Base-by-base conservation (phyloP, 768 basidiomycete genomes). In the Lactarius deliciosus region DNA sequence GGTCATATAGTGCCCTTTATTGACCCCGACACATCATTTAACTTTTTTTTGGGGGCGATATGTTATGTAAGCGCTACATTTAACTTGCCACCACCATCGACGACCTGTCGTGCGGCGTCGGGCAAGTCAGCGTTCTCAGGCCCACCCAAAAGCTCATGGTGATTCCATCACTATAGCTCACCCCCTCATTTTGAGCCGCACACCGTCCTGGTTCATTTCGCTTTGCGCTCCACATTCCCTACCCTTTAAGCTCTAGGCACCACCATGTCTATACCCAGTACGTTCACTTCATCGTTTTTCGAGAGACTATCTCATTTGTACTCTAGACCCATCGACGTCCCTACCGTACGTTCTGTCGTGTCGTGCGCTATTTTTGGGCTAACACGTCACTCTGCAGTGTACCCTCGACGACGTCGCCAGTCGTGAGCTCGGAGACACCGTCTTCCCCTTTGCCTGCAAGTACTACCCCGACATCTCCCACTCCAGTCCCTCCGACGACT, bases 151-250 rank as follows among this genome's bases (percentile, higher is more conserved):
- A n/a, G 25, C 41, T n/a, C 57, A 68, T 68, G 66, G 36, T 59
- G 11, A 54, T 55, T 22, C 25, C 41, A 15, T 40, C 32, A 25
- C 66, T 9, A 13, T 50, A n/a, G 30, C 57, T 41, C 43, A 28
- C n/a, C 57, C 41, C 60, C 57, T 60, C 50, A 40, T 16, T 53
- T 53, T 36, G 20, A 63, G 11, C 41, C 25, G 2, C 36, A 60
- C 58, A 22, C 45, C 32, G 1, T 50, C 53, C 47, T 30, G 32
- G 11, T 53, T 57, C 22, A 20, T 54, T 22, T 54, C 57, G 62
- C 61, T 63, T 63, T n/a, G 57, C 34, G 57, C 50, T 32, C 40
- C 66, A 64, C 66, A 60, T 34, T 68, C 66, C 6, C 63, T 68
- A 56, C 41, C 25, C 11, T 30, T 18, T n/a, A 25, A 18, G n/a